phyloP scores from a whole-genome alignment of 345 rosid species.

The Citrus sp. region DNA sequence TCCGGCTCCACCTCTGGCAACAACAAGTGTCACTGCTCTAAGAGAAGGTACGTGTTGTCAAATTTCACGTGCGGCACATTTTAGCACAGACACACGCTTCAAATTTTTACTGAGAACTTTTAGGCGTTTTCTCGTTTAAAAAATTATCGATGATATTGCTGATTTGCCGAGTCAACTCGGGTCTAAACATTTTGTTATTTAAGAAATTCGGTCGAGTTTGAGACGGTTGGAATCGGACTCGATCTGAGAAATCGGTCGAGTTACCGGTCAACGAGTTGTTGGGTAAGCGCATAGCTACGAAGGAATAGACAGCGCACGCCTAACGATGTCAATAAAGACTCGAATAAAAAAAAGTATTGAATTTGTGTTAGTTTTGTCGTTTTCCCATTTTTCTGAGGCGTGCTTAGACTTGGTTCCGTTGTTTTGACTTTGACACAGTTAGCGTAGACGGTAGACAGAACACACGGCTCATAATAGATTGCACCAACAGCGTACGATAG shows the following conservation, averaged over 20 bases:
- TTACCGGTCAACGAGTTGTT: conserved; percentile 23
- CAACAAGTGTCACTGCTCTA: conserved; percentile 88
- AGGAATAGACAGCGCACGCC: conserved; percentile 24
- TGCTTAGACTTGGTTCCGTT: background rate
- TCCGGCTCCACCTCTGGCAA: conserved; percentile 58
- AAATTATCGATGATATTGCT: too few relatives aligned
- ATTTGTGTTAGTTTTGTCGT: conserved; percentile 7
- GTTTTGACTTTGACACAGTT: background rate
- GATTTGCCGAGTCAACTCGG: background rate
- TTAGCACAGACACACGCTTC: background rate
- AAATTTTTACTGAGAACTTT: background rate
- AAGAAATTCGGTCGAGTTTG: background rate
- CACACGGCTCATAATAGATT: background rate
- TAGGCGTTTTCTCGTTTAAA: background rate
- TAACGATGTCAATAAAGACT: conserved; percentile 21
- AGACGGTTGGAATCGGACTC: conserved; percentile 3
- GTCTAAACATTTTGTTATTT: background rate
- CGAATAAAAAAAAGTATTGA: background rate
- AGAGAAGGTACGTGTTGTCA: conserved; percentile 55
- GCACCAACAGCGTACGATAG: background rate
- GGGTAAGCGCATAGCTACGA: conserved; percentile 3
- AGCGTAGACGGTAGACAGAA: too few relatives aligned
- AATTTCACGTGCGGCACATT: conserved; percentile 17
- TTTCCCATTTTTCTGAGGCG: background rate
- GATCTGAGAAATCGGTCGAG: background rate